These are phyloP conservation scores for Trichoderma hamatum DNA, from an alignment of 2,329 filamentous ascomycete species.

Conservation along the genomic window DNA sequence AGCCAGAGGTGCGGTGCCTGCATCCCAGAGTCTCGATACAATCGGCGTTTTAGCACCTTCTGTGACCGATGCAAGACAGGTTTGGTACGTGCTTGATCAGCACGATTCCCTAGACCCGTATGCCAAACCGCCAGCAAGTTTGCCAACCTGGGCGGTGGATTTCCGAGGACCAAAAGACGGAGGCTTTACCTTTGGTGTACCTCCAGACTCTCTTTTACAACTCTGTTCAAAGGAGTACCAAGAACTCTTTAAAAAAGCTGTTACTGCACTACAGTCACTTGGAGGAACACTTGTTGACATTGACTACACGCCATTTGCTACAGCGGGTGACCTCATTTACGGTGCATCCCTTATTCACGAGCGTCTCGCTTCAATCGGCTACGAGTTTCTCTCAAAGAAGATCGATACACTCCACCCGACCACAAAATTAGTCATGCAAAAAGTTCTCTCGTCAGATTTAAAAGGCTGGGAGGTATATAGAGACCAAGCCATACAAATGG, in stretches of 20 bases:
- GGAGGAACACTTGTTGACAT: slow-evolving; percentile 2
- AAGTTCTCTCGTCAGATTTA: background rate
- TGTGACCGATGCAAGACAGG: background rate
- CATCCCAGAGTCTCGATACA: slow-evolving; percentile 7
- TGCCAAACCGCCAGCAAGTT: background rate
- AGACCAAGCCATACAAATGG: slow-evolving; percentile 10
- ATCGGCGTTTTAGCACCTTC: slow-evolving; percentile 9
- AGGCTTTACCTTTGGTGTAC: slow-evolving; percentile 5
- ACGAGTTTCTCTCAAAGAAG: background rate
- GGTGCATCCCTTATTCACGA: slow-evolving; percentile 12
- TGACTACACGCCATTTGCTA: slow-evolving; percentile 5
- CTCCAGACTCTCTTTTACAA: background rate
- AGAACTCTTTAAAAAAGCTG: background rate
- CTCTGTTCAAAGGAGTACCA: slow-evolving; percentile 3
- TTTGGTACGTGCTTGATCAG: slow-evolving; percentile 17
- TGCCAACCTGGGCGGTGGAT: slow-evolving; percentile 11
- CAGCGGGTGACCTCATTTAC: slow-evolving; percentile 13
- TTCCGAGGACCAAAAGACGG: slow-evolving; percentile 7
- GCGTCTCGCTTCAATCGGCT: slow-evolving; percentile 16
- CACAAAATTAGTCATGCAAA: background rate
- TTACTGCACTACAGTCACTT: background rate
- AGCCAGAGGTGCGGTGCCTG: slow-evolving; percentile 1
- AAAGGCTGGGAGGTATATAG: slow-evolving; percentile 9
- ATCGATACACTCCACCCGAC: slow-evolving; percentile 7
- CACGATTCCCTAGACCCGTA: slow-evolving; percentile 5